phyloP scores from a whole-genome alignment of 2,329 filamentous ascomycete genomes.

The Ceratocystis eucalypticola region DNA sequence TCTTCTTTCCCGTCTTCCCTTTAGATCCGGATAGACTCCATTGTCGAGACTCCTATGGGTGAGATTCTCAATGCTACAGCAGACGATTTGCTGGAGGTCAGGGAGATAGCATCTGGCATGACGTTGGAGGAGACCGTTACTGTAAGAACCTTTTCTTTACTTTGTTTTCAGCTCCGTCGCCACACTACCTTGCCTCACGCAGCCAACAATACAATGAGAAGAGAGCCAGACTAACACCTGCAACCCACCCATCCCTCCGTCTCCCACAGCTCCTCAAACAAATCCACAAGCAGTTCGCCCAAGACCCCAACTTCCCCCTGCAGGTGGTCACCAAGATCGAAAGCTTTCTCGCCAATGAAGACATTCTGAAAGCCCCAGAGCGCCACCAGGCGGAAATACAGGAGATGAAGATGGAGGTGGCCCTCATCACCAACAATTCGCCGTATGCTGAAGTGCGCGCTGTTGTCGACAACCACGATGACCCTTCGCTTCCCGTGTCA shows the following conservation, averaged over 20 bases:
- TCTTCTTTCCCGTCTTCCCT: too few species aligned
- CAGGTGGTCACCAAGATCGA: constrained; percentile 27
- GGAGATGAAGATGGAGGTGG: constrained; percentile 41
- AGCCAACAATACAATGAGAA: not conserved
- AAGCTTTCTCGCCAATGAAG: constrained; percentile 24
- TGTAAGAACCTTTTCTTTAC: constrained; percentile 20
- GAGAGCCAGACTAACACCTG: not conserved
- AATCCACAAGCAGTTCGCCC: constrained; percentile 27
- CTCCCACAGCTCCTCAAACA: constrained; percentile 26
- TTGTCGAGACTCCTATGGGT: constrained; percentile 1
- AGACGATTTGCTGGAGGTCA: constrained; percentile 34
- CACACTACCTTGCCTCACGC: not conserved
- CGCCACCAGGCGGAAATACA: constrained; percentile 32
- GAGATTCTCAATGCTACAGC: constrained; percentile 29
- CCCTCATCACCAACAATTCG: constrained; percentile 39
- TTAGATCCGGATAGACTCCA: constrained; percentile 10
- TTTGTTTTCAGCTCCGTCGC: too few species aligned
- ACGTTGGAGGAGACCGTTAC: constrained; percentile 26
- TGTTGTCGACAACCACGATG: constrained; percentile 41
- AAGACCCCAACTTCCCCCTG: constrained; percentile 30
- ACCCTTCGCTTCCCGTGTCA: constrained; percentile 34
- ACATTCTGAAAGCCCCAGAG: constrained; percentile 29
- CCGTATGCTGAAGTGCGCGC: constrained; percentile 44
- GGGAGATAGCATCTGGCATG: constrained; percentile 27
- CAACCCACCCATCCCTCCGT: not conserved